A percentile compares a stretch with the other conserved stretches of the same genome.
These are phyloP conservation scores for Odonthalia washingtoniensis DNA, from an alignment of 31 red algal species.

Conservation along the genomic window DNA sequence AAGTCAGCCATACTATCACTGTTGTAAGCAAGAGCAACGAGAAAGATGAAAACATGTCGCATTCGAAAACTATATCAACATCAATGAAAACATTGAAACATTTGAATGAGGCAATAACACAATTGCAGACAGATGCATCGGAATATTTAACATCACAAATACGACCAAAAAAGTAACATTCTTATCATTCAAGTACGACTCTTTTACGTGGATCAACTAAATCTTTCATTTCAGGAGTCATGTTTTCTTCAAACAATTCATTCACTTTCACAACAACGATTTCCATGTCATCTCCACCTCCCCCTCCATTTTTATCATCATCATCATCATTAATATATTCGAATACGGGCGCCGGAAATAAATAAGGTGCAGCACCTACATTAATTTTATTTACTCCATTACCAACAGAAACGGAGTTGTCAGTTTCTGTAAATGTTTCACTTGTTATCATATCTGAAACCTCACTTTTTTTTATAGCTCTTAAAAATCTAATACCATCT, in stretches of 20 bases:
- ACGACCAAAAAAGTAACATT: too few species aligned
- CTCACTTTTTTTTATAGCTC: slow-evolving; percentile 43
- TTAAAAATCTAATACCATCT: slow-evolving; percentile 51
- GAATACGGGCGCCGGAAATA: slow-evolving; percentile 50
- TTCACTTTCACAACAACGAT: slow-evolving; percentile 46
- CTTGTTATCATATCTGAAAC: slow-evolving; percentile 26
- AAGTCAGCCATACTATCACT: too few species aligned
- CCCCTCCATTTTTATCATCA: neutral
- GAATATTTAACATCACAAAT: too few species aligned
- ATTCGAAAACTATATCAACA: too few species aligned
- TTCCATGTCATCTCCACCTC: slow-evolving; percentile 26
- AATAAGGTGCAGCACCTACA: slow-evolving; percentile 50
- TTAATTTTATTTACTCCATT: slow-evolving; percentile 28
- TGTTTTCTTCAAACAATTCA: slow-evolving; percentile 40
- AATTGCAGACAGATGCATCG: too few species aligned
- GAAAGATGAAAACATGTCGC: too few species aligned
- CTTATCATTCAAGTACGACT: slow-evolving; percentile 42
- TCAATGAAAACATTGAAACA: too few species aligned
- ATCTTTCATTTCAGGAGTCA: slow-evolving; percentile 54
- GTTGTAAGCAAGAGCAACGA: too few species aligned
- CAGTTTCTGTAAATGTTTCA: slow-evolving; percentile 50
- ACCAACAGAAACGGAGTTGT: slow-evolving; percentile 33
- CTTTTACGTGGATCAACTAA: slow-evolving; percentile 50
- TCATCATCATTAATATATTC: slow-evolving; percentile 65
- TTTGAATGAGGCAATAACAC: too few species aligned